Evolutionary conservation across 2,329 filamentous ascomycete genomes (phyloP).

Genomic region (Byssochlamys sp.): DNA sequence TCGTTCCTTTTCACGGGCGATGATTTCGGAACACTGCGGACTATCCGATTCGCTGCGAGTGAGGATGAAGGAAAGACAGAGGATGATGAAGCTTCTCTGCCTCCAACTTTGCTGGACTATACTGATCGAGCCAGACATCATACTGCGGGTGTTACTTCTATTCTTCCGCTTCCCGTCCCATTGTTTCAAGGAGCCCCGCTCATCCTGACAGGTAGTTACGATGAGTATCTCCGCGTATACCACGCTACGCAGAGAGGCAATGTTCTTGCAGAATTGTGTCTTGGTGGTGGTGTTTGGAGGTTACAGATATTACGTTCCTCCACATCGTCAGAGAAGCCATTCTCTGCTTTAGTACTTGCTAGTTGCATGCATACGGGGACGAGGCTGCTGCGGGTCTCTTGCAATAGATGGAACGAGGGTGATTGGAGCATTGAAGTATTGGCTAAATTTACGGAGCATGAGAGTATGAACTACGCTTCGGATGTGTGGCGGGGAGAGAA

Average conservation of each 20-base stretch:
- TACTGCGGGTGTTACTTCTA: conserved; percentile 76
- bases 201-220: conserved; percentile 81
- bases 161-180: conserved; percentile 55
- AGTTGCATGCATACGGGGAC: conserved; percentile 91
- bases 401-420: conserved; percentile 18
- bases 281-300: conserved; percentile 81
- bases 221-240: conserved; percentile 66
- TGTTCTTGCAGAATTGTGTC: conserved; percentile 53
- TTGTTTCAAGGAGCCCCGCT: conserved; percentile 42
- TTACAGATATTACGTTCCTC: conserved; percentile 47
- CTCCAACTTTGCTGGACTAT: conserved; percentile 13
- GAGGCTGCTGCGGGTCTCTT: conserved; percentile 48
- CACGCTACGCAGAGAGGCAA: conserved; percentile 30
- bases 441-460: conserved; percentile 69
- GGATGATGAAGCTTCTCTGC: conserved; percentile 5
- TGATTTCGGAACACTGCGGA: conserved; percentile 29
- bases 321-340: conserved; percentile 4
- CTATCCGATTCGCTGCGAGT: conserved; percentile 17
- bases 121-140: conserved; percentile 52
- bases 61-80: conserved; percentile 4
- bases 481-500: conserved; percentile 41
- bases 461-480: conserved; percentile 91
- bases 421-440: conserved; percentile 56
- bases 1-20: conserved; percentile 30
- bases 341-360: conserved; percentile 53